A percentile compares a stretch with the other conserved stretches of the same genome.
Conservation (phyloP, 768 basidiomycete genomes). For the Tricholoma flavovirens region DNA sequence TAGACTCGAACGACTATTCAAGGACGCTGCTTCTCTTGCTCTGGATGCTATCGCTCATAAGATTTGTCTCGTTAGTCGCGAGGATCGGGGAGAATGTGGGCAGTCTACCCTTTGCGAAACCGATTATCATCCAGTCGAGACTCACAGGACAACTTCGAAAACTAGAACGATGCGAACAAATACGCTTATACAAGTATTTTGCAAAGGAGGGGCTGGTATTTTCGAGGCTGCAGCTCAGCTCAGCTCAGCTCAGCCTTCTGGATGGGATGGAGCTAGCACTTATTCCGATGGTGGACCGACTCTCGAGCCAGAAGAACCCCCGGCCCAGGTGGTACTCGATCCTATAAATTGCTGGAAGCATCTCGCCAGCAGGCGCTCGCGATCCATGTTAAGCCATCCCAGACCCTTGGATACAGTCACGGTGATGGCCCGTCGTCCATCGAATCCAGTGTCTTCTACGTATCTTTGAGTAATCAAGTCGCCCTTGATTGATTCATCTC, state of each 20-base stretch:
- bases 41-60: neutral
- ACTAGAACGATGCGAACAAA: neutral
- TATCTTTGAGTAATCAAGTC: neutral
- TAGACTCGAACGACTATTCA: neutral
- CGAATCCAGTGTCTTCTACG: neutral
- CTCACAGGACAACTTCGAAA: neutral
- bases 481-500: neutral
- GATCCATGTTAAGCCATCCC: neutral
- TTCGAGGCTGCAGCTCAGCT: neutral
- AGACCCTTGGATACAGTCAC: neutral
- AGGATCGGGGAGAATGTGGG: neutral
- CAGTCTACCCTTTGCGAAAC: neutral
- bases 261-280: neutral
- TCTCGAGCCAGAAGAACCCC: neutral
- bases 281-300: neutral
- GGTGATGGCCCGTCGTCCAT: neutral
- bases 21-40: neutral
- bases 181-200: neutral
- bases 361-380: neutral
- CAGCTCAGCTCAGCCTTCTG: neutral
- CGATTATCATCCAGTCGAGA: neutral
- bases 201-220: too few relatives aligned
- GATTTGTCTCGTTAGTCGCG: neutral
- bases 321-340: neutral
- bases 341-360: neutral